A percentile compares a stretch with the other conserved stretches of the same genome.
These are phyloP conservation scores for Geotrichum aggregatum DNA, from an alignment of 1,139 yeast species.

Conservation along the genomic window DNA sequence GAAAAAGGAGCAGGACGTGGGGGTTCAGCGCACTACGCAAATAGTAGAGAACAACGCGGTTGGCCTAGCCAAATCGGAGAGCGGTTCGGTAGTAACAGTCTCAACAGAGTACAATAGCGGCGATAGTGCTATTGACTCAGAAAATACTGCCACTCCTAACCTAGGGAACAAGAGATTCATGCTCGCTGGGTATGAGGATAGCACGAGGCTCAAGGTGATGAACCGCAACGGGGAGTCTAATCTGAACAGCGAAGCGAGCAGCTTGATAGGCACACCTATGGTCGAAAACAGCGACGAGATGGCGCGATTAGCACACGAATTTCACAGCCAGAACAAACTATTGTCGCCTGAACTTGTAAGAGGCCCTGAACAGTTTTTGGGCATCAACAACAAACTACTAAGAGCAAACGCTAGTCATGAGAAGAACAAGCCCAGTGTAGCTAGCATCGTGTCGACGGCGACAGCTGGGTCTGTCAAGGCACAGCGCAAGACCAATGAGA, in stretches of 20 bases:
- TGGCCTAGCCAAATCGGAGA: constrained; percentile 11
- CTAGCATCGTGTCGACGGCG: constrained; percentile 3
- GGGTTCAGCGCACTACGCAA: background rate
- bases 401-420: background rate
- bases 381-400: background rate
- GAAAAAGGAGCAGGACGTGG: constrained; percentile 10
- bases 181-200: constrained; percentile 31
- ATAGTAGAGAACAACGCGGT: constrained; percentile 8
- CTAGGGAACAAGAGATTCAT: constrained; percentile 24
- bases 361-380: background rate
- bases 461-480: background rate
- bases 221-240: constrained; percentile 19
- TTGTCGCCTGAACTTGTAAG: background rate
- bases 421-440: constrained; percentile 4
- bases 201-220: constrained; percentile 29
- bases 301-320: constrained; percentile 9
- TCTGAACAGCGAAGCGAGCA: constrained; percentile 9
- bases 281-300: background rate
- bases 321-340: constrained; percentile 8
- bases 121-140: background rate
- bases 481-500: constrained; percentile 7
- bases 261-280: background rate
- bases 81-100: constrained; percentile 6
- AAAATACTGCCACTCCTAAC: background rate
- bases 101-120: constrained; percentile 13